Evolutionary conservation across 73 alveolate genomes (phyloP), one percentile per base, ranked within the genome.

Genomic region (Uronychia binucleata): DNA sequence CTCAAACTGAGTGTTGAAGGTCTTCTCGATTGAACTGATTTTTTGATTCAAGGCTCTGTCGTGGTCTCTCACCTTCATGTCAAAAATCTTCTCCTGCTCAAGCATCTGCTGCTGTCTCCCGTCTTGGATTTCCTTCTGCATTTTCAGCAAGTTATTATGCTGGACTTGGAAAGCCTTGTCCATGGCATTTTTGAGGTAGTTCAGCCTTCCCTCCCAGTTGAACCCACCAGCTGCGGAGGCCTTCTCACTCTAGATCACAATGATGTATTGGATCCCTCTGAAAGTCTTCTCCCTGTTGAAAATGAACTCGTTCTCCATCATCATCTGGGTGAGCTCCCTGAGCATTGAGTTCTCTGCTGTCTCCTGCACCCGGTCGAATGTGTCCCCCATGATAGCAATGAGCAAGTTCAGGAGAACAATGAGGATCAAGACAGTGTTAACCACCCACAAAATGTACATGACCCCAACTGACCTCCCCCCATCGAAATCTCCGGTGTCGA

Each of bases 341-440:
- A 26, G 32, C 32, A 26, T 5, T 28, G 29, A 25, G 5, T 25
- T 26, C 78, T 67, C 78, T 13, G 74, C 57, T 33, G 28, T 77
- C 27, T 57, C 86, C 26, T 59, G 34, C 14, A 85, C 91, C 30
- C 67, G 76, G 28, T 33, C 86, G 31, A 30, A 74, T 74, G 91
- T 77, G 27, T 57, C 81, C 0, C 86, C 60, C 29, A 85, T 77
- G 77, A 85, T 76, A 28, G 91, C 79, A n/a, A 85, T 85, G n/a
- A 85, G 86, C 30, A 77, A 30, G 35, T 85, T 85, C 28, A 85
- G 81, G 86, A 85, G 57, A 0, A 85, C 81, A 28, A 85, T 77
- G 75, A 82, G 77, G 57, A 27, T 59, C 1, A 82, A 28, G 26
- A 82, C 28, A 1, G 89, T 30, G 83, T 33, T 57, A 1, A 82